Conservation (phyloP, 257 asterid genomes). For the Avicennia marina region DNA sequence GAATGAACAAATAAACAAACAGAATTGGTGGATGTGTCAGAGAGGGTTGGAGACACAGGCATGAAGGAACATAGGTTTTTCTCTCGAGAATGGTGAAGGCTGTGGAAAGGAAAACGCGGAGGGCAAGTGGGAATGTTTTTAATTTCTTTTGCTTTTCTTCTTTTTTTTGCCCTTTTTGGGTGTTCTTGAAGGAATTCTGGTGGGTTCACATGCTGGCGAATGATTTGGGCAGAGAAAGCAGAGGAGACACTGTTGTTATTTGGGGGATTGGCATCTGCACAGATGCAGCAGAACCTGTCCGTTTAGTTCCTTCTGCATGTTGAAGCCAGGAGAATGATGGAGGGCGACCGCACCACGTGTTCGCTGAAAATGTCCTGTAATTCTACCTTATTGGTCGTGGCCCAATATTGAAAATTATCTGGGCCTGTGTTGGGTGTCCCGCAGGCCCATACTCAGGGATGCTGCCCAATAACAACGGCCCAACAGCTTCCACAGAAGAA, state of each 20-base stretch:
- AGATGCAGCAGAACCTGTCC: neutral
- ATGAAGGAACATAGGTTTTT: conserved; percentile 29
- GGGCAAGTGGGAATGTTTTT: neutral
- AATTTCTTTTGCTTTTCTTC: neutral
- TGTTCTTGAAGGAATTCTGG: conserved; percentile 16
- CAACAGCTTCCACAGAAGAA: no score
- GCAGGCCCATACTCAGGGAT: no score
- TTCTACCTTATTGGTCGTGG: no score
- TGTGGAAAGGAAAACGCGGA: conserved; percentile 26
- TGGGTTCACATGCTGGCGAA: conserved; percentile 30
- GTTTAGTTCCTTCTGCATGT: neutral
- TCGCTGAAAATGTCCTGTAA: neutral
- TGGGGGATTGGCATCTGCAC: conserved; percentile 30
- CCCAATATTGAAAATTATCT: no score
- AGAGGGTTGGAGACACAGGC: conserved; percentile 25
- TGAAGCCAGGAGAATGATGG: neutral
- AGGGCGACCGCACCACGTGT: neutral
- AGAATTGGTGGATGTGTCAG: conserved; percentile 20
- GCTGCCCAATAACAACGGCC: no score
- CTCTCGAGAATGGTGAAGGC: conserved; percentile 57
- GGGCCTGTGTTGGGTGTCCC: no score
- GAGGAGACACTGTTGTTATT: conserved; percentile 19
- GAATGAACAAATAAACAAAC: neutral
- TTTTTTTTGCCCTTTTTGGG: conserved; percentile 7
- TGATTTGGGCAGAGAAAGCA: conserved; percentile 36